phyloP scores from a whole-genome alignment of 169 alveolate species.

The Plasmodium blacklocki region DNA sequence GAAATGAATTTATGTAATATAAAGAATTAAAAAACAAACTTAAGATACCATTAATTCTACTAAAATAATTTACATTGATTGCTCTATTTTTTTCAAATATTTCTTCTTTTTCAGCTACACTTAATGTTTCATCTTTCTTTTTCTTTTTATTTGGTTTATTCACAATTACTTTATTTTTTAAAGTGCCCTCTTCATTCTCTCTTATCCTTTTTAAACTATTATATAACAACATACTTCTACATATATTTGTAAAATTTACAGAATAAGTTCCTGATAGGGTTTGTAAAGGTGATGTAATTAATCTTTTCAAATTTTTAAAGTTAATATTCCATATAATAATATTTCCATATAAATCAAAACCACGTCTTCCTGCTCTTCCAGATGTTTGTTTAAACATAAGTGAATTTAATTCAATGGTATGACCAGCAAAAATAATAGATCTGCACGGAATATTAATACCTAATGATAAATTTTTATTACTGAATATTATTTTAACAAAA shows the following conservation, averaged over 20 bases:
- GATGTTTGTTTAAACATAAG: constrained; percentile 93
- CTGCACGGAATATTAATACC: constrained; percentile 95
- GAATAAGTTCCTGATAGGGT: constrained; percentile 82
- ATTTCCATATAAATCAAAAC: constrained; percentile 93
- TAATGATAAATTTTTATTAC: constrained; percentile 91
- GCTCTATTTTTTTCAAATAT: constrained; percentile 62
- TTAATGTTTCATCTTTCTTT: constrained; percentile 56
- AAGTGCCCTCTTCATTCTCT: constrained; percentile 38
- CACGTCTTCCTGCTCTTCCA: constrained; percentile 95
- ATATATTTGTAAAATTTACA: constrained; percentile 66
- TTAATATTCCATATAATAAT: constrained; percentile 92
- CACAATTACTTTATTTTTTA: constrained; percentile 29
- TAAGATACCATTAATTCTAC: constrained; percentile 67
- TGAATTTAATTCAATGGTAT: constrained; percentile 89
- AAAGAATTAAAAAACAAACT: constrained; percentile 61
- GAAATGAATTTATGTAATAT: constrained; percentile 62
- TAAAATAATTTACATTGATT: constrained; percentile 45
- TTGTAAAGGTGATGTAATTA: constrained; percentile 86
- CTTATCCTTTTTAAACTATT: constrained; percentile 39
- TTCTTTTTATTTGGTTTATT: constrained; percentile 63
- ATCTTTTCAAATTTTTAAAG: constrained; percentile 84
- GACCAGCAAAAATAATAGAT: constrained; percentile 90
- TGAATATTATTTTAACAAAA: constrained; percentile 87
- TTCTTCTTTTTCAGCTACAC: constrained; percentile 74
- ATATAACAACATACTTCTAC: constrained; percentile 72